These are phyloP conservation scores for Oxytropis ochrocephala DNA, from an alignment of 306 rosid species.

Conservation along the genomic window DNA sequence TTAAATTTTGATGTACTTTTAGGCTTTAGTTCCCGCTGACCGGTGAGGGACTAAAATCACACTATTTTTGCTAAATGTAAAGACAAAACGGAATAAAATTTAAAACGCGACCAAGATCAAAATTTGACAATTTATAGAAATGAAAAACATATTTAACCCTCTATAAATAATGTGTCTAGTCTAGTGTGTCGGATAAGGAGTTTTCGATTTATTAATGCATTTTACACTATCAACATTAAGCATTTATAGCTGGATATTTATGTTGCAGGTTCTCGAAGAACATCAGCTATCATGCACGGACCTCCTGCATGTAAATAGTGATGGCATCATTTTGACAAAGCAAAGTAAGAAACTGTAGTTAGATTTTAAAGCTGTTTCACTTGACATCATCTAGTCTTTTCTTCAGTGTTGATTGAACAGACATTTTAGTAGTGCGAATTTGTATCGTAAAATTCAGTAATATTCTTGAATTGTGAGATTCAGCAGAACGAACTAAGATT, in stretches of 20 bases:
- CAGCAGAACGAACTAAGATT: no score
- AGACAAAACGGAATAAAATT: neutral
- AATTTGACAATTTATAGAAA: neutral
- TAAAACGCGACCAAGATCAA: neutral
- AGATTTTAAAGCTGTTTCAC: conserved; percentile 1
- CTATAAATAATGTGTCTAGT: neutral
- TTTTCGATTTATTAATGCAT: neutral
- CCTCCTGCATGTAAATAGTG: conserved; percentile 55
- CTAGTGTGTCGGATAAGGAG: neutral
- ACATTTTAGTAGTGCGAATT: no score
- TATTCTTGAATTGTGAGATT: no score
- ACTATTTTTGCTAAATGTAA: neutral
- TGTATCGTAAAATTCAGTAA: no score
- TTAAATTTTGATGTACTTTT: neutral
- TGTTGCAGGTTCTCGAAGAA: conserved; percentile 84
- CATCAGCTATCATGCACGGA: conserved; percentile 71
- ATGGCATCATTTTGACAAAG: conserved; percentile 72
- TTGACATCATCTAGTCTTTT: conserved; percentile 3
- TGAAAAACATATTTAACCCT: neutral
- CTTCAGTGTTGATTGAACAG: neutral
- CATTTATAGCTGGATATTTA: conserved; percentile 14
- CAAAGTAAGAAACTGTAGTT: conserved; percentile 47
- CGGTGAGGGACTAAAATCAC: neutral
- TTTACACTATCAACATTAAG: conserved; percentile 11
- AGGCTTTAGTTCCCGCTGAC: neutral